Evolutionary conservation across 495 filamentous ascomycete genomes (phyloP).

Genomic region (Tricharina praecox): DNA sequence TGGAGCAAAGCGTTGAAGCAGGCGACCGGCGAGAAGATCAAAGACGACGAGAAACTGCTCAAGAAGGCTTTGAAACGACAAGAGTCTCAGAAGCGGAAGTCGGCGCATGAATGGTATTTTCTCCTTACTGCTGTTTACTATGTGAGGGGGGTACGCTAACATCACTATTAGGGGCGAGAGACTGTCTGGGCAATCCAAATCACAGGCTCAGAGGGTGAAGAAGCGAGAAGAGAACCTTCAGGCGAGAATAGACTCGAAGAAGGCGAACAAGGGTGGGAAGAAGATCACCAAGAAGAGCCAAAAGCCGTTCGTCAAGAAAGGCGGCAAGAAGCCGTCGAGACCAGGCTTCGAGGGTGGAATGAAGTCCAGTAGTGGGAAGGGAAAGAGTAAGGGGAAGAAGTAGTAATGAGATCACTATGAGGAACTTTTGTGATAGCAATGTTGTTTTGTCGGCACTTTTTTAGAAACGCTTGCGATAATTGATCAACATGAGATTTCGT

Average conservation of each 20-base stretch:
- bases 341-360: conserved; percentile 92
- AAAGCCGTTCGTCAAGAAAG: conserved; percentile 36
- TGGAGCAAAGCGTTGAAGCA: conserved; percentile 86
- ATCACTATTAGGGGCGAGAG: conserved; percentile 41
- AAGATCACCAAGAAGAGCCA: conserved; percentile 29
- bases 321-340: conserved; percentile 29
- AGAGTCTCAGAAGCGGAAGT: conserved; percentile 76
- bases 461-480: too few species aligned
- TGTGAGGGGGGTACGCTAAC: conserved; percentile 2
- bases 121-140: neutral
- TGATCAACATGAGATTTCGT: too few species aligned
- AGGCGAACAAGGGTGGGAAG: conserved; percentile 43
- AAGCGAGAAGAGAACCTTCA: conserved; percentile 77
- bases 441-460: too few species aligned
- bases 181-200: conserved; percentile 53
- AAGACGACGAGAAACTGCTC: conserved; percentile 69
- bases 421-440: too few species aligned
- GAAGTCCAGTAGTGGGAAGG: conserved; percentile 36
- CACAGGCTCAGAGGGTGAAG: conserved; percentile 61
- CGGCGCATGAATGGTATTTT: conserved; percentile 59
- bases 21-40: conserved; percentile 77
- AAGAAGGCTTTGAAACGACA: conserved; percentile 93
- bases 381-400: conserved; percentile 6
- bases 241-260: conserved; percentile 65
- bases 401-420: conserved; percentile 1